Conservation (phyloP, 2,329 filamentous ascomycete genomes). For the Mycogone perniciosa region DNA sequence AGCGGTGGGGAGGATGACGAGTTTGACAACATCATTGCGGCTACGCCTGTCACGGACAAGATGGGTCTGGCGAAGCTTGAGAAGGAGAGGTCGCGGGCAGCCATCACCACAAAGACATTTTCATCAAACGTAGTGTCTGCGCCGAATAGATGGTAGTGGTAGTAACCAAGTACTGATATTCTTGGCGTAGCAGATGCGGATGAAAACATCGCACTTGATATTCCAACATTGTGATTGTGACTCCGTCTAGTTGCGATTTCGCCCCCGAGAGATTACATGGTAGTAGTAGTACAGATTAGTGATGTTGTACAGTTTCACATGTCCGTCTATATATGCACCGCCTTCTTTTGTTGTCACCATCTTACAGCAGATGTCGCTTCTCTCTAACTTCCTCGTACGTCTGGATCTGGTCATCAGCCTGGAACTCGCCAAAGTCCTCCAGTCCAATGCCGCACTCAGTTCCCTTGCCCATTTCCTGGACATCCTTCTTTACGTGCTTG, state of each 20-base stretch:
- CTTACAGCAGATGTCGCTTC: conserved; percentile 51
- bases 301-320: conserved; percentile 12
- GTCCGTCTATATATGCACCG: conserved; percentile 3
- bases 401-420: conserved; percentile 80
- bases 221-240: neutral
- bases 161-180: too few relatives aligned
- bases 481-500: conserved; percentile 90
- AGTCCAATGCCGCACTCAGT: conserved; percentile 91
- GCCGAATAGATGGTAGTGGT: conserved; percentile 38
- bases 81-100: conserved; percentile 45
- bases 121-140: conserved; percentile 44
- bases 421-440: conserved; percentile 69
- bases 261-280: neutral
- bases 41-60: conserved; percentile 80
- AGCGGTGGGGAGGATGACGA: conserved; percentile 62
- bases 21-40: conserved; percentile 90
- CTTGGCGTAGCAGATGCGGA: too few relatives aligned
- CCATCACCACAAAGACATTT: conserved; percentile 45
- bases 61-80: conserved; percentile 59
- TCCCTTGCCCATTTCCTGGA: conserved; percentile 82
- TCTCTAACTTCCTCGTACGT: conserved; percentile 74
- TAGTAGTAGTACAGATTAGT: conserved; percentile 1
- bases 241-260: neutral
- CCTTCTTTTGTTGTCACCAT: neutral
- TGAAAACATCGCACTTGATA: too few relatives aligned